Base-by-base conservation (phyloP, 1,139 yeast genomes). In the Tardiomyces digboiensis region DNA sequence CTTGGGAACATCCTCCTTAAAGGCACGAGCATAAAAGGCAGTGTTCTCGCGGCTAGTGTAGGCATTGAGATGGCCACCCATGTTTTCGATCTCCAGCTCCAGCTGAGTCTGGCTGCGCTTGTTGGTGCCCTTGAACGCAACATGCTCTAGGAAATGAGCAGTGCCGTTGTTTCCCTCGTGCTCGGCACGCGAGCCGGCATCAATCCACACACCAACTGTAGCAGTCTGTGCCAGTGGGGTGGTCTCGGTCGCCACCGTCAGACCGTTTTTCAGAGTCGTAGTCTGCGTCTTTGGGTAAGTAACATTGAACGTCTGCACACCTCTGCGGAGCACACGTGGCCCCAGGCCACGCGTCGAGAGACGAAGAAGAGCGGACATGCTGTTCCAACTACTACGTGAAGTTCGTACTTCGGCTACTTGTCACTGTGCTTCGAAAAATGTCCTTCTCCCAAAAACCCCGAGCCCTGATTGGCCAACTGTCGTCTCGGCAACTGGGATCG, bases 151-250 rank as follows among this genome's bases (percentile, higher is more conserved):
- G 61, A 91, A 91, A 66, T 91, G 99, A 0, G 99, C 99, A 12
- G 97, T 89, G 40, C 99, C 99, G 56, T 88, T 87, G 60, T 75
- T 76, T 59, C 74, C 72, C 42, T 81, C 78, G 58, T 81, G 83
- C 66, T 91, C 99, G 2, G 97, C 97, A 50, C 99, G 75, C 1
- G 97, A 89, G 1, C 99, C 99, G 40, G 98, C 97, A 64, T 93
- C 96, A 52, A 91, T 89, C 88, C 89, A 83, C 41, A 91, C 91
- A 2, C 97, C 98, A 12, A 93, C 97, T 2, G 98, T 91, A 51
- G 98, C 97, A 38, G 97, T 88, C 55, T 82, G 75, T 5, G 95
- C 82, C 48, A 86, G 82, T 10, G 98, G 97, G 64, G 85, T 79
- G 39, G 74, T 62, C 62, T 91, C 97, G 44, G 94, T 77, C 44